phyloP scores from a whole-genome alignment of 805 yeast species.

The Yarrowia keelungensis region DNA sequence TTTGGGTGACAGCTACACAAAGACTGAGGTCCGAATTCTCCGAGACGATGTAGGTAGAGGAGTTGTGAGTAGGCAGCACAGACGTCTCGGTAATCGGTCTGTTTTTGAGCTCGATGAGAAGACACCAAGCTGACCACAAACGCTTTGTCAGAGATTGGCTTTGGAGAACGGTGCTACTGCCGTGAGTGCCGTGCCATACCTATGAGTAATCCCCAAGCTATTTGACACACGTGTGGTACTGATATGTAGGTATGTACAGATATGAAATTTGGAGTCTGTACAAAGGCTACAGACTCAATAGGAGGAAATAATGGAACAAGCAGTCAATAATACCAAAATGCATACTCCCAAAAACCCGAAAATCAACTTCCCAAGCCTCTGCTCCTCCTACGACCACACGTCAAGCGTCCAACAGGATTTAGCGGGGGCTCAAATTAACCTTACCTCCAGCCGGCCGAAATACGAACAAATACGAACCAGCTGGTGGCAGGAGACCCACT shows the following conservation, averaged over 20 bases:
- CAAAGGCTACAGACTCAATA: too few species aligned
- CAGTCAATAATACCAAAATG: too few species aligned
- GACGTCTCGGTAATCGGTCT: not conserved
- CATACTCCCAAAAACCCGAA: not conserved
- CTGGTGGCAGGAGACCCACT: not conserved
- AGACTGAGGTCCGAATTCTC: constrained; percentile 19
- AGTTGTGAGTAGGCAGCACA: too few species aligned
- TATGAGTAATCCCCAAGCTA: too few species aligned
- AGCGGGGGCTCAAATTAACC: constrained; percentile 14
- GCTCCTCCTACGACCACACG: not conserved
- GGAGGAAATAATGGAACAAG: not conserved
- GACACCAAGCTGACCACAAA: too few species aligned
- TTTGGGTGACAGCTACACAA: not conserved
- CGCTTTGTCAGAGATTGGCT: too few species aligned
- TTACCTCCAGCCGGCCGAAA: not conserved
- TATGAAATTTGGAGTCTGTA: too few species aligned
- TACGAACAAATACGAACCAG: not conserved
- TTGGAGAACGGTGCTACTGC: too few species aligned
- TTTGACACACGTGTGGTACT: too few species aligned
- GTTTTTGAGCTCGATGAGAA: not conserved
- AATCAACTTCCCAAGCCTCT: not conserved
- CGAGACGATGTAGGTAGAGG: not conserved
- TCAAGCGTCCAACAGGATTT: not conserved
- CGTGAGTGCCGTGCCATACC: too few species aligned
- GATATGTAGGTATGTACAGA: too few species aligned